phyloP scores from a whole-genome alignment of 2,329 filamentous ascomycete genomes.

The Septoria linicola region DNA sequence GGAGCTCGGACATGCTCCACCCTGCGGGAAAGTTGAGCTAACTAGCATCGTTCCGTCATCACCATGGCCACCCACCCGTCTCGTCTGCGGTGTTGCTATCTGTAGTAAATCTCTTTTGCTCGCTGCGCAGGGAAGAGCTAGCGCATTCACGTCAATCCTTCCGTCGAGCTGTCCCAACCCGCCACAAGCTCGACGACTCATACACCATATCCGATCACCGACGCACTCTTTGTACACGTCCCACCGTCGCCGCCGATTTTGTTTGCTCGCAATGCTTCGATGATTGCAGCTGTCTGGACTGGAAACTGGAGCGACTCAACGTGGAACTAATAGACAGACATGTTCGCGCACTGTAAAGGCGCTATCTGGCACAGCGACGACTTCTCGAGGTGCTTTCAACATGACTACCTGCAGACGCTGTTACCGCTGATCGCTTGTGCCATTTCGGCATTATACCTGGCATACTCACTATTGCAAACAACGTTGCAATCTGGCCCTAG shows the following conservation, averaged over 20 bases:
- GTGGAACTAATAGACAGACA: slow-evolving; percentile 14
- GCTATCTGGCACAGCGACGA: slow-evolving; percentile 62
- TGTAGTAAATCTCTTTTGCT: neutral
- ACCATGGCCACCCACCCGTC: too few species aligned
- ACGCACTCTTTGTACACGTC: neutral
- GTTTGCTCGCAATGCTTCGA: slow-evolving; percentile 14
- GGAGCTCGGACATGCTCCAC: too few species aligned
- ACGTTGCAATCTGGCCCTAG: slow-evolving; percentile 30
- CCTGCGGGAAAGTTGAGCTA: too few species aligned
- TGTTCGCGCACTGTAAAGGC: slow-evolving; percentile 57
- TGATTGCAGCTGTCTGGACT: slow-evolving; percentile 8
- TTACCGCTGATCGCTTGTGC: slow-evolving; percentile 71
- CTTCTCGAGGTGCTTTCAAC: slow-evolving; percentile 61
- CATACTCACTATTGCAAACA: slow-evolving; percentile 56
- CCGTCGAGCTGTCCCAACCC: neutral
- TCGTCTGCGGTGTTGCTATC: too few species aligned
- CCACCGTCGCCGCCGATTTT: neutral
- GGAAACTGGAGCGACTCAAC: neutral
- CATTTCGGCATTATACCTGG: slow-evolving; percentile 67
- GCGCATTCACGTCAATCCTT: neutral
- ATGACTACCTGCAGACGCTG: slow-evolving; percentile 74
- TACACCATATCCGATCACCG: slow-evolving; percentile 3
- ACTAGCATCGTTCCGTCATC: too few species aligned
- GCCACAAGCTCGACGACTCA: too few species aligned
- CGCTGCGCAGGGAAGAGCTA: slow-evolving; percentile 1